These are phyloP conservation scores for Veloboletus limbatus DNA, from an alignment of 1,284 basidiomycete genomes.

Conservation along the genomic window DNA sequence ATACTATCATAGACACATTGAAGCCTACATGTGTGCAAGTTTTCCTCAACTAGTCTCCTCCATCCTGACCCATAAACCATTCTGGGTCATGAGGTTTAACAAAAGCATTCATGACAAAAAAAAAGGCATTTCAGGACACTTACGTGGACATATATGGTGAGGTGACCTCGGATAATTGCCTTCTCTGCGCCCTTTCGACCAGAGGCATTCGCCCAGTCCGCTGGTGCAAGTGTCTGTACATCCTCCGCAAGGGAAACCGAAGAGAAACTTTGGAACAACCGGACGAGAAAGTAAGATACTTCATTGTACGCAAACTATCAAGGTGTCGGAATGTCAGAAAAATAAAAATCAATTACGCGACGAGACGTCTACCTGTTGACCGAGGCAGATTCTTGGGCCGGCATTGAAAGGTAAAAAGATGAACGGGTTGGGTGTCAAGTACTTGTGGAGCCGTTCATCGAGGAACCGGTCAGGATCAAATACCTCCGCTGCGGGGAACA, in stretches of 20 bases:
- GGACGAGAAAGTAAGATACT: conserved; percentile 40
- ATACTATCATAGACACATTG: too few relatives aligned
- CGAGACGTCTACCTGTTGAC: conserved; percentile 38
- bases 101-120: neutral
- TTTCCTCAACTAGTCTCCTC: too few relatives aligned
- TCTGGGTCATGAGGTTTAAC: conserved; percentile 1
- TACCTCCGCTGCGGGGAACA: conserved; percentile 25
- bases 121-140: conserved; percentile 8
- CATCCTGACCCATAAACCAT: conserved; percentile 22
- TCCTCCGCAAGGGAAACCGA: conserved; percentile 36
- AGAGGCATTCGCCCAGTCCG: conserved; percentile 26
- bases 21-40: too few relatives aligned
- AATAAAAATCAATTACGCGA: neutral
- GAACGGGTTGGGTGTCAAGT: conserved; percentile 36
- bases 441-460: conserved; percentile 32
- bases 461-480: conserved; percentile 43
- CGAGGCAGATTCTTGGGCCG: conserved; percentile 48
- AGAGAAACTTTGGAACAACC: conserved; percentile 41
- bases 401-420: conserved; percentile 41
- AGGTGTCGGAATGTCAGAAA: neutral
- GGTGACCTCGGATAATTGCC: conserved; percentile 37
- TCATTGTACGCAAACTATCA: conserved; percentile 44
- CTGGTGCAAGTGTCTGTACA: conserved; percentile 37
- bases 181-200: conserved; percentile 32
- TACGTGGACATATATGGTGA: conserved; percentile 51